Percentiles rank a stretch among this genome's conserved stretches.
phyloP scores from a whole-genome alignment of 1,139 yeast species.

The Kodamaea suecica region DNA sequence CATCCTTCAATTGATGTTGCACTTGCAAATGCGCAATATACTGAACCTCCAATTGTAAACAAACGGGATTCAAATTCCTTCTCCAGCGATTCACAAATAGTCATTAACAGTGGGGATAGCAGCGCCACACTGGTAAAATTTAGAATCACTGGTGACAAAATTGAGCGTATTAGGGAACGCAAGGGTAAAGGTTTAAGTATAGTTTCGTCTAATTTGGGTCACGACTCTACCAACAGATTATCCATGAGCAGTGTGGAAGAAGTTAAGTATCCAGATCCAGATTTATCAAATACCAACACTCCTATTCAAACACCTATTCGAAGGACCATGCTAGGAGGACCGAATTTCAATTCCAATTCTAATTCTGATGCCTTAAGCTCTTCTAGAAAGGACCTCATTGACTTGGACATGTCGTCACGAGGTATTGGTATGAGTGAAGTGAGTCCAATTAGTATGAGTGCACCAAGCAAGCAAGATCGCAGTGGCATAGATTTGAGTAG shows the following conservation, averaged over 20 bases:
- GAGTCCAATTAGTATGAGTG: slow-evolving; percentile 1
- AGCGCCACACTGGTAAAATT: slow-evolving; percentile 15
- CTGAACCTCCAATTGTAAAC: background rate
- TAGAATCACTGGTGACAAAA: slow-evolving; percentile 13
- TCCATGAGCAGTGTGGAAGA: slow-evolving; percentile 18
- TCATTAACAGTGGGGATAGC: slow-evolving; percentile 7
- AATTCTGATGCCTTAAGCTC: slow-evolving; percentile 5
- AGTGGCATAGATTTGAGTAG: background rate
- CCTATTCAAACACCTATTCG: slow-evolving; percentile 13
- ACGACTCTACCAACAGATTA: slow-evolving; percentile 12
- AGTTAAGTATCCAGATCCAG: slow-evolving; percentile 22
- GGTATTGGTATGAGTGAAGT: background rate
- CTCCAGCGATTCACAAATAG: slow-evolving; percentile 4
- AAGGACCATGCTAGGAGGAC: background rate
- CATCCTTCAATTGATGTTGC: slow-evolving; percentile 14
- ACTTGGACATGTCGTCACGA: slow-evolving; percentile 3
- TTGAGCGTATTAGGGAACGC: slow-evolving; percentile 13
- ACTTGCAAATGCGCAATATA: slow-evolving; percentile 7
- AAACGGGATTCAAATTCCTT: slow-evolving; percentile 3
- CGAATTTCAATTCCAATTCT: background rate
- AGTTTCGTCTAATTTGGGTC: slow-evolving; percentile 15
- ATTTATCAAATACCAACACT: slow-evolving; percentile 16
- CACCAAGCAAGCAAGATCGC: background rate
- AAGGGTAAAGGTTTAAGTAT: slow-evolving; percentile 17
- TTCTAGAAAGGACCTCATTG: slow-evolving; percentile 4